These are phyloP conservation scores for Mesembryanthemum crystallinum DNA, from an alignment of 148 eudicot species.

Conservation along the genomic window DNA sequence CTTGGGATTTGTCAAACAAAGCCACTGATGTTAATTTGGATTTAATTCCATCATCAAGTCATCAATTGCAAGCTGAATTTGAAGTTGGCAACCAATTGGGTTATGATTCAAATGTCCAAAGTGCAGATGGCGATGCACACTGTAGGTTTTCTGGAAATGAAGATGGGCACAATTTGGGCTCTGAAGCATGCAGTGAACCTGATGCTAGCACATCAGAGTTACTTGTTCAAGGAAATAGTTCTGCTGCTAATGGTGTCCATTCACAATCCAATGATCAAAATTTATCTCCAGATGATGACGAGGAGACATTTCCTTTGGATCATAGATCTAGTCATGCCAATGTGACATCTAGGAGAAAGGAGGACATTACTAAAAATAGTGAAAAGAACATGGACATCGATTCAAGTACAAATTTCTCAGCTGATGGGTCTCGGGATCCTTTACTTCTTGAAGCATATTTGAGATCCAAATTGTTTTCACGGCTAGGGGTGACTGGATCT, in stretches of 20 bases:
- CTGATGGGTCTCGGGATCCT: constrained; percentile 46
- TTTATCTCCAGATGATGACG: constrained; percentile 47
- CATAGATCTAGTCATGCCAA: constrained; percentile 28
- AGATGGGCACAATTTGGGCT: constrained; percentile 39
- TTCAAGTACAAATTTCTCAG: constrained; percentile 19
- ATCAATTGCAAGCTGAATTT: constrained; percentile 34
- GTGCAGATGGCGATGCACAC: constrained; percentile 39
- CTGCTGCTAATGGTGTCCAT: constrained; percentile 30
- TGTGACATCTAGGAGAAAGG: constrained; percentile 25
- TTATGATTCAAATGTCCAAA: constrained; percentile 36
- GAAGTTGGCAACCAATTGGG: constrained; percentile 34
- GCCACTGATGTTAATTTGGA: constrained; percentile 37
- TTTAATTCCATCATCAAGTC: constrained; percentile 36
- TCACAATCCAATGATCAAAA: constrained; percentile 42
- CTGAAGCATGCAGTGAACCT: constrained; percentile 56
- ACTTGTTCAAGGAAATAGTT: constrained; percentile 31
- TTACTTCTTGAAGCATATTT: constrained; percentile 64
- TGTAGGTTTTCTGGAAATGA: constrained; percentile 30
- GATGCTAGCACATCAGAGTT: constrained; percentile 52
- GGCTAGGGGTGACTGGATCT: constrained; percentile 36
- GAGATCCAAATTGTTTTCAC: constrained; percentile 65
- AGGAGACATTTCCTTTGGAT: constrained; percentile 33
- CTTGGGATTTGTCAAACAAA: constrained; percentile 29
- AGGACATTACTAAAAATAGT: constrained; percentile 23
- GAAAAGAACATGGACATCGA: constrained; percentile 26